Percentiles rank a stretch among this genome's conserved stretches.
Evolutionary conservation across 73 alveolate species (phyloP).

Genomic region (Paramecium pentaurelia): DNA sequence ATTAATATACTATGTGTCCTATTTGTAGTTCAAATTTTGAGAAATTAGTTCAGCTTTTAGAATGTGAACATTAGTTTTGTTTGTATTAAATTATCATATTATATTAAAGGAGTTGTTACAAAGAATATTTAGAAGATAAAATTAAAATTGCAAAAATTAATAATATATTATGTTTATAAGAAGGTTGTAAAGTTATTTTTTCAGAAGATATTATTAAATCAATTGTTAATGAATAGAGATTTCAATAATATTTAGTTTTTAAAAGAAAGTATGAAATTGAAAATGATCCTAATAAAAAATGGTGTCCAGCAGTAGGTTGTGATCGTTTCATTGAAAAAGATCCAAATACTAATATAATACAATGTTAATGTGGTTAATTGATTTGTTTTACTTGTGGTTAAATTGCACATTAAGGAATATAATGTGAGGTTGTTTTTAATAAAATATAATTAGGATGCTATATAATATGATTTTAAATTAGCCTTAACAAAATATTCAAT

Average conservation of each 20-base stretch:
- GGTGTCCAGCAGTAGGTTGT: slow-evolving; percentile 52
- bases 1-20: neutral
- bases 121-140: slow-evolving; percentile 9
- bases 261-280: slow-evolving; percentile 12
- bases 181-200: neutral
- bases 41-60: neutral
- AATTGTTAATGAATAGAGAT: neutral
- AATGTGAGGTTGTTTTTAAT: neutral
- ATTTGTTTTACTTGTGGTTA: slow-evolving; percentile 52
- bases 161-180: slow-evolving; percentile 1
- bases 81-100: neutral
- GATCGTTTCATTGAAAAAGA: slow-evolving; percentile 3
- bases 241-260: slow-evolving; percentile 29
- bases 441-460: neutral
- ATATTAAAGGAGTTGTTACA: neutral
- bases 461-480: slow-evolving; percentile 14
- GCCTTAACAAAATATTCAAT: neutral
- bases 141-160: neutral
- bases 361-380: neutral
- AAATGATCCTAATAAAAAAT: slow-evolving; percentile 28
- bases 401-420: neutral
- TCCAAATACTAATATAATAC: neutral
- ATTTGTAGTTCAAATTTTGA: neutral
- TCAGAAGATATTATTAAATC: slow-evolving; percentile 10
- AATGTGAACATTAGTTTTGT: slow-evolving; percentile 21